Evolutionary conservation across 169 alveolate genomes (phyloP), one percentile per base, ranked within the genome.

Genomic region (Pseudocohnilembus persalinus): DNA sequence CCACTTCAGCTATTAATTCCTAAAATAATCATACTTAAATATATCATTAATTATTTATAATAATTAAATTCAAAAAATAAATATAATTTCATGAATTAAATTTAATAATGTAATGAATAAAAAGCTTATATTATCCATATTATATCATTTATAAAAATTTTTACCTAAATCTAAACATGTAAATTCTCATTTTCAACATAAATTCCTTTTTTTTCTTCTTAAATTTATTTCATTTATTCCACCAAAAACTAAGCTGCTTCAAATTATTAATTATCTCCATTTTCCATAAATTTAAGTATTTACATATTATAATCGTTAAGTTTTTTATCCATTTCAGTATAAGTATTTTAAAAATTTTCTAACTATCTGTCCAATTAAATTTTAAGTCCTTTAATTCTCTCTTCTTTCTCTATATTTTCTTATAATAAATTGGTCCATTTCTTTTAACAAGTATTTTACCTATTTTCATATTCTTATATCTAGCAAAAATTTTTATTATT

Each of bases 391-490:
- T 63, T 79, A n/a, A 79, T 79, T 79, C 64, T 79, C n/a, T 79
- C 84, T 28, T 79, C 84, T 64, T 79, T 79, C n/a, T 79, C 77
- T 29, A 33, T 49, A 79, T 79, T 79, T 63, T 79, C 84, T 29
- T 49, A 49, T 0, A 79, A 31, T 15, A 79, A 32, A 0, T 63
- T 29, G 27, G 84, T 49, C 84, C 84, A 79, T 11, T 33, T 79
- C 31, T 49, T 79, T 63, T 64, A 79, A n/a, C 84, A 79, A 49
- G 34, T 76, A 29, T 79, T 79, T 28, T 63, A 49, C 49, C 76
- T 79, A n/a, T 79, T 79, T 73, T 79, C 84, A 63, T 79, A 79
- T 79, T 79, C 84, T 79, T 34, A 34, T 29, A 79, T 33, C 84
- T 79, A 0, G 29, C n/a, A 49, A 49, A 49, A 49, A 49, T 49